These are phyloP conservation scores for Pistacia atlantica DNA, from an alignment of 345 rosid species.

Conservation along the genomic window DNA sequence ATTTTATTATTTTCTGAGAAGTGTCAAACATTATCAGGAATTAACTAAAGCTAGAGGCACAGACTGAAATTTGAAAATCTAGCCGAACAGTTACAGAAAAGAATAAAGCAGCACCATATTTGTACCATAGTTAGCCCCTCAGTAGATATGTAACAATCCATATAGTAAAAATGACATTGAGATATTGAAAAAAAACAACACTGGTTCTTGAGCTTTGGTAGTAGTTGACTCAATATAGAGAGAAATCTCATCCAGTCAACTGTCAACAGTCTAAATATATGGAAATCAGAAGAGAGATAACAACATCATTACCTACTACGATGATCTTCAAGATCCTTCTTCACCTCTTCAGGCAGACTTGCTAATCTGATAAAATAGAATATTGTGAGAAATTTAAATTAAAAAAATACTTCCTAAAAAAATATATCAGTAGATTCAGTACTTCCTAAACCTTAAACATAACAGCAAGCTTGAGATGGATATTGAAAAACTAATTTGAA, in stretches of 20 bases:
- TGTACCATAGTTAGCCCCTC: background rate
- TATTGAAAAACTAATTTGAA: conserved; percentile 11
- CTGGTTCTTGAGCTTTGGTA: background rate
- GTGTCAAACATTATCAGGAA: background rate
- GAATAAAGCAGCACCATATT: background rate
- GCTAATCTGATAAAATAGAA: conserved; percentile 62
- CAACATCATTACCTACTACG: conserved; percentile 58
- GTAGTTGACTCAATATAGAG: background rate
- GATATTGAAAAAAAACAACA: background rate
- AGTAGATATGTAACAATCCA: background rate
- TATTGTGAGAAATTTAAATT: conserved; percentile 1
- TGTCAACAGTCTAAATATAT: too few species aligned
- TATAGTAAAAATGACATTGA: background rate
- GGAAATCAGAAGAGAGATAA: background rate
- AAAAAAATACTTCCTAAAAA: background rate
- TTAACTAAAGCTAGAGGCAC: background rate
- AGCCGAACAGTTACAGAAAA: background rate
- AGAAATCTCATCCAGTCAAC: background rate
- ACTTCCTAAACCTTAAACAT: background rate
- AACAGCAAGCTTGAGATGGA: background rate
- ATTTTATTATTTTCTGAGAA: background rate
- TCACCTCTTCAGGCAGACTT: conserved; percentile 70
- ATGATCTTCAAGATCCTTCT: conserved; percentile 86
- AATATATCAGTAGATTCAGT: background rate
- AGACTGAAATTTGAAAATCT: background rate